Percentiles rank a stretch among this genome's conserved stretches.
Conservation (phyloP, 2,329 filamentous ascomycete genomes). For the Calonectria hongkongensis region DNA sequence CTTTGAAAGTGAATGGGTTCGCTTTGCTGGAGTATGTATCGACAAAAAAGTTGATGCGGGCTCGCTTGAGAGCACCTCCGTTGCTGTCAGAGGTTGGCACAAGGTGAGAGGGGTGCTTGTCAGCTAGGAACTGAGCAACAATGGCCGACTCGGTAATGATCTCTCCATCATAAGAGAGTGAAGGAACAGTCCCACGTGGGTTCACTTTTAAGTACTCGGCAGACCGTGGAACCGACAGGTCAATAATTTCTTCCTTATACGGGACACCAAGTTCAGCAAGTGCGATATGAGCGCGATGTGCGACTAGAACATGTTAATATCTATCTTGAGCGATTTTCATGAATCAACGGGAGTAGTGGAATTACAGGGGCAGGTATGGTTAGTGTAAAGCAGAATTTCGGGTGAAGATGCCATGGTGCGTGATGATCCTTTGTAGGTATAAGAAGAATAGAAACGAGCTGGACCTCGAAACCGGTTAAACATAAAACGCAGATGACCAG, state of each 20-base stretch:
- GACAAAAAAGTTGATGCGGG: conserved; percentile 2
- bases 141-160: conserved; percentile 18
- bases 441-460: neutral
- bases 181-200: neutral
- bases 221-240: neutral
- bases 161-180: conserved; percentile 1
- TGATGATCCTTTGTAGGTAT: neutral
- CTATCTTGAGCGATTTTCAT: too few relatives aligned
- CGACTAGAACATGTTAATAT: neutral
- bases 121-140: conserved; percentile 6
- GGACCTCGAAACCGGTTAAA: neutral
- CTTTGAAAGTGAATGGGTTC: neutral
- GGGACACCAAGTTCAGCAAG: neutral
- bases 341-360: neutral
- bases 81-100: neutral
- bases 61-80: neutral
- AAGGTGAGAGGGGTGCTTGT: conserved; percentile 9
- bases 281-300: conserved; percentile 3
- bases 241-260: conserved; percentile 3
- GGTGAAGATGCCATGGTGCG: neutral
- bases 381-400: conserved; percentile 10
- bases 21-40: conserved; percentile 8
- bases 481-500: neutral
- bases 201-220: conserved; percentile 2
- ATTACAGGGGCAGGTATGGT: neutral